Evolutionary conservation across 2,329 filamentous ascomycete species (phyloP).

Genomic region (Aspergillus spinulosporus): DNA sequence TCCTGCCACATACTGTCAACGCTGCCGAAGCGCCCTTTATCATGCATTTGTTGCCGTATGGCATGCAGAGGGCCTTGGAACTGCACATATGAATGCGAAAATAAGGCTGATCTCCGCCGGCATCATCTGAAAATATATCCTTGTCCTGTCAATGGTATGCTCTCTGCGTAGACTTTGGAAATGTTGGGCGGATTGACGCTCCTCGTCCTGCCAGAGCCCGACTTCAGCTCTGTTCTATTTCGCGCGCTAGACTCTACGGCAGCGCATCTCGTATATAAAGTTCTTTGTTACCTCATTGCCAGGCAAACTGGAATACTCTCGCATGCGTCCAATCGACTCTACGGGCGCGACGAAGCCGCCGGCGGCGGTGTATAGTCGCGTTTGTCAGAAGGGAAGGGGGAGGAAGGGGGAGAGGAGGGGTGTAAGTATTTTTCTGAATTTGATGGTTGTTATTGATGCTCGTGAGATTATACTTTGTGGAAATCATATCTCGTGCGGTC

Average conservation of each 20-base stretch:
- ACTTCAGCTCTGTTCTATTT: conserved; percentile 44
- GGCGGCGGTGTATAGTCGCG: too few species aligned
- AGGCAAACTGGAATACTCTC: conserved; percentile 38
- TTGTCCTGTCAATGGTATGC: conserved; percentile 36
- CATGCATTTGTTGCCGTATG: conserved; percentile 44
- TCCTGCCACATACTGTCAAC: conserved; percentile 34
- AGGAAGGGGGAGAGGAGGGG: too few species aligned
- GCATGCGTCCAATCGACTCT: conserved; percentile 42
- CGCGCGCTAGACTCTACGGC: conserved; percentile 29
- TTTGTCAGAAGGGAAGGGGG: too few species aligned
- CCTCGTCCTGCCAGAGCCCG: conserved; percentile 29
- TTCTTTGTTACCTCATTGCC: conserved; percentile 42
- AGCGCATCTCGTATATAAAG: conserved; percentile 42
- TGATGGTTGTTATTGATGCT: too few species aligned
- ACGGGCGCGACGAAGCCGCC: conserved; percentile 29
- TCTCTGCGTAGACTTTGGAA: conserved; percentile 35
- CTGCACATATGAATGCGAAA: conserved; percentile 33
- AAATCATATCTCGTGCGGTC: too few species aligned
- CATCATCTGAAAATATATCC: conserved; percentile 43
- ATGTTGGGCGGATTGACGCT: conserved; percentile 39
- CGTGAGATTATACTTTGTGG: too few species aligned
- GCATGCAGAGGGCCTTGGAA: conserved; percentile 38
- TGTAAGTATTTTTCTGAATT: too few species aligned
- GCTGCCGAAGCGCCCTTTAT: conserved; percentile 37
- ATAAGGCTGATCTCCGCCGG: conserved; percentile 46